Percentiles rank a stretch among this genome's conserved stretches.
Conservation (phyloP, 192 early-diverging fungal genomes). For the Coemansia furcata region DNA sequence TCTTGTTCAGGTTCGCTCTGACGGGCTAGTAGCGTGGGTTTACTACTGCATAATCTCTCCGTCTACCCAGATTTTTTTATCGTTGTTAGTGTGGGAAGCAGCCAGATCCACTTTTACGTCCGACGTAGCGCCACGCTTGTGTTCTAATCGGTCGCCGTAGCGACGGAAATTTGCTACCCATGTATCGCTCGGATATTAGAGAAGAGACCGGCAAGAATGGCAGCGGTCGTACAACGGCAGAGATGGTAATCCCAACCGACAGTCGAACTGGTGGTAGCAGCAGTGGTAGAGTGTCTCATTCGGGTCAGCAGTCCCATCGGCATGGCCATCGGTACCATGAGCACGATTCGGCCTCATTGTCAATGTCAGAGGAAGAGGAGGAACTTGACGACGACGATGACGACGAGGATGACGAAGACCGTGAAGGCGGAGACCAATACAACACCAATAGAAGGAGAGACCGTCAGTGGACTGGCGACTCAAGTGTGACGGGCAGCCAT, state of each 20-base stretch:
- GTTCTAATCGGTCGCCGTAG: background rate
- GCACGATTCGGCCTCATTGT: background rate
- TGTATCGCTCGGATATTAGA: background rate
- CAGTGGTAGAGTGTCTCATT: background rate
- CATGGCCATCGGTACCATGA: background rate
- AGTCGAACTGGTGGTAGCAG: background rate
- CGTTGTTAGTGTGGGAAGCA: background rate
- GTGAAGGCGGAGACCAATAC: background rate
- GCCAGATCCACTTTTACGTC: too few relatives aligned
- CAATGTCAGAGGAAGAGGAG: background rate
- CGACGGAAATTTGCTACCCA: background rate
- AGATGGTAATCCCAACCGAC: background rate
- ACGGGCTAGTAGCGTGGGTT: background rate
- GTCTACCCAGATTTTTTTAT: background rate
- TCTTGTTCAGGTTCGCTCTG: background rate
- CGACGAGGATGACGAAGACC: background rate
- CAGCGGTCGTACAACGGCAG: background rate
- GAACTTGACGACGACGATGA: background rate
- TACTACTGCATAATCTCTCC: background rate
- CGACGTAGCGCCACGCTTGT: background rate
- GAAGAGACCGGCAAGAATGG: background rate
- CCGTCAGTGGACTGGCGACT: background rate
- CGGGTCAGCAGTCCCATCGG: background rate
- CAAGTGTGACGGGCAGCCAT: background rate
- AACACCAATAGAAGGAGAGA: background rate